Percentiles rank a stretch among this genome's conserved stretches.
phyloP scores from a whole-genome alignment of 257 asterid species.

The Ophiorrhiza pumila region DNA sequence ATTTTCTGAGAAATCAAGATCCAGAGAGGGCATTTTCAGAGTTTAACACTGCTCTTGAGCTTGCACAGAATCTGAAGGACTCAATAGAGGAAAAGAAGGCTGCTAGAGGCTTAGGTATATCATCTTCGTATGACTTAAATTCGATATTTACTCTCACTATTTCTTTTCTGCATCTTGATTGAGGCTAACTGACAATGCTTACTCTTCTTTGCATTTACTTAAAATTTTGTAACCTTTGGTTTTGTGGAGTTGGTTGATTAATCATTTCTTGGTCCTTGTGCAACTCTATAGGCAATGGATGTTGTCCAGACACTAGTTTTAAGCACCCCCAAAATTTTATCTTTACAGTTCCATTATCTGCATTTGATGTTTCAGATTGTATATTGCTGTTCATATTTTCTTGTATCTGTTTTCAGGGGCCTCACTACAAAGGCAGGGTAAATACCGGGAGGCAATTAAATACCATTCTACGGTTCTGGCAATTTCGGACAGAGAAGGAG shows the following conservation, averaged over 20 bases:
- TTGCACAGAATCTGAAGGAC: slow-evolving; percentile 73
- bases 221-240: background rate
- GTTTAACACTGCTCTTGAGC: slow-evolving; percentile 82
- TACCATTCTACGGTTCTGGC: slow-evolving; percentile 81
- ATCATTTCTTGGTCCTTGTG: background rate
- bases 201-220: background rate
- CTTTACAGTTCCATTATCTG: background rate
- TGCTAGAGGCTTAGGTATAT: slow-evolving; percentile 91
- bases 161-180: background rate
- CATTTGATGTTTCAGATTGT: background rate
- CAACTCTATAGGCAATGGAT: background rate
- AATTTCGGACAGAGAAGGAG: slow-evolving; percentile 76
- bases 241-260: background rate
- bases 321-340: background rate
- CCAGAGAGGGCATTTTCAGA: slow-evolving; percentile 76
- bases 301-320: background rate
- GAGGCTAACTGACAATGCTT: background rate
- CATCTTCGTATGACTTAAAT: background rate
- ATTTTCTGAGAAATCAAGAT: slow-evolving; percentile 74
- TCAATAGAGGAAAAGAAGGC: slow-evolving; percentile 96
- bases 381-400: slow-evolving; percentile 1
- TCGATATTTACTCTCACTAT: too few species aligned
- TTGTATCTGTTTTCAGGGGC: slow-evolving; percentile 53
- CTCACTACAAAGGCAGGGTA: slow-evolving; percentile 89
- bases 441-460: slow-evolving; percentile 78